These are phyloP conservation scores for Euphrasia arctica DNA, from an alignment of 305 asterid species.

Conservation along the genomic window DNA sequence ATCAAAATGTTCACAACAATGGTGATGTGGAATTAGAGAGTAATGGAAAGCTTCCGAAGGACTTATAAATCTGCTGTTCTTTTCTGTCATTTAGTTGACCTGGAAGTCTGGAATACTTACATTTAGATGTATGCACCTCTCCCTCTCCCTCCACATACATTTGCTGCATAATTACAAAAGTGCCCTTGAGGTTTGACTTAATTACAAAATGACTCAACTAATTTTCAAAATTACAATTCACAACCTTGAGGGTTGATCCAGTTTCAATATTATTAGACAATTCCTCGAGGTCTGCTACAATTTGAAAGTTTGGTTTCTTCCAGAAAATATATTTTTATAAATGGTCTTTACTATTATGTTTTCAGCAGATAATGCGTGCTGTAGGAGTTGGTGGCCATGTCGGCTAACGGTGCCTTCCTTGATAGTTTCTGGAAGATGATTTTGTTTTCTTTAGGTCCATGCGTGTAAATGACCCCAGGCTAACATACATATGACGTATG, in stretches of 20 bases:
- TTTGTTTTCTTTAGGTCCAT: constrained; percentile 14
- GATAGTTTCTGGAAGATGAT: constrained; percentile 23
- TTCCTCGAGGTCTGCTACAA: too few species aligned
- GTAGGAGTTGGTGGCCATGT: constrained; percentile 25
- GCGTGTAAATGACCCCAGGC: constrained; percentile 31
- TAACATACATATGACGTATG: constrained; percentile 10
- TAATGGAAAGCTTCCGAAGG: constrained; percentile 25
- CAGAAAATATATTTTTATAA: too few species aligned
- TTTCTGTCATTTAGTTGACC: constrained; percentile 25
- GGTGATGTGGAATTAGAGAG: constrained; percentile 29
- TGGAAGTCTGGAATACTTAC: constrained; percentile 17
- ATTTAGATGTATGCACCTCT: constrained; percentile 16
- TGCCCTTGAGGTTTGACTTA: too few species aligned
- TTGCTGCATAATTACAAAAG: background rate
- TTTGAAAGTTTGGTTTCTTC: too few species aligned
- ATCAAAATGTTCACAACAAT: constrained; percentile 30
- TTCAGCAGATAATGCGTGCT: constrained; percentile 22
- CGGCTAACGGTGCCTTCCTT: constrained; percentile 18
- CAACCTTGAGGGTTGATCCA: too few species aligned
- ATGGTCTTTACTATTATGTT: constrained; percentile 11
- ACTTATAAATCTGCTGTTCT: constrained; percentile 20
- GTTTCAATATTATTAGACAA: too few species aligned
- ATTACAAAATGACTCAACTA: too few species aligned
- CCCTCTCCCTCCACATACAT: background rate
- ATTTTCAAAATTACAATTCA: too few species aligned